Conservation (phyloP, 495 filamentous ascomycete genomes). For the Penicillium chermesinum region DNA sequence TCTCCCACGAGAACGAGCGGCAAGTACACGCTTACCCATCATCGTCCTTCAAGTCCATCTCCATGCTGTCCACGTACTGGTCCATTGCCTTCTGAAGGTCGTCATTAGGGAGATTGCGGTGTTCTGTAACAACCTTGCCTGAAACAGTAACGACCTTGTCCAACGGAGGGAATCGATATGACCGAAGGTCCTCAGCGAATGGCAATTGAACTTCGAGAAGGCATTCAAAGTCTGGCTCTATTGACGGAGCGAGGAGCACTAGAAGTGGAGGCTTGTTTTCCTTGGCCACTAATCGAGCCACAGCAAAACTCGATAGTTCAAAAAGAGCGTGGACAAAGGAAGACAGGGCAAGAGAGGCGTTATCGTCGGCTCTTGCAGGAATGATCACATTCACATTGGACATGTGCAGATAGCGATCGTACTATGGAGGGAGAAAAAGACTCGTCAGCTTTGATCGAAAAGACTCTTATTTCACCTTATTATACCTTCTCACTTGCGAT, state of each 20-base stretch:
- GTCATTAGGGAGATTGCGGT: constrained; percentile 79
- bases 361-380: constrained; percentile 64
- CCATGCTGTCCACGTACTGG: constrained; percentile 91
- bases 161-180: constrained; percentile 85
- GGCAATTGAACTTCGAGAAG: constrained; percentile 91
- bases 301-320: constrained; percentile 79
- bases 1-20: background rate
- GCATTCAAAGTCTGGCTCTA: constrained; percentile 80
- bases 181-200: constrained; percentile 85
- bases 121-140: constrained; percentile 77
- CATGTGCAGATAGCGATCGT: constrained; percentile 81
- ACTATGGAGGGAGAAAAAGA: constrained; percentile 46
- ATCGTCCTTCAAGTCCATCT: constrained; percentile 65
- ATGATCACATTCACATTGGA: constrained; percentile 70
- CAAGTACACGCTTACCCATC: constrained; percentile 57
- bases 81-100: constrained; percentile 75
- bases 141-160: constrained; percentile 83
- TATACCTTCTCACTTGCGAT: constrained; percentile 65
- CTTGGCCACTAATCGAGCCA: constrained; percentile 80
- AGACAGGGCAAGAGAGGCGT: constrained; percentile 75
- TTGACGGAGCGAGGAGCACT: constrained; percentile 73
- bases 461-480: background rate
- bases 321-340: constrained; percentile 84
- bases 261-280: constrained; percentile 71
- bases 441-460: constrained; percentile 6